A percentile compares a stretch with the other conserved stretches of the same genome.
These are phyloP conservation scores for Boletus rubescentipes DNA, from an alignment of 768 basidiomycete genomes.

Conservation along the genomic window DNA sequence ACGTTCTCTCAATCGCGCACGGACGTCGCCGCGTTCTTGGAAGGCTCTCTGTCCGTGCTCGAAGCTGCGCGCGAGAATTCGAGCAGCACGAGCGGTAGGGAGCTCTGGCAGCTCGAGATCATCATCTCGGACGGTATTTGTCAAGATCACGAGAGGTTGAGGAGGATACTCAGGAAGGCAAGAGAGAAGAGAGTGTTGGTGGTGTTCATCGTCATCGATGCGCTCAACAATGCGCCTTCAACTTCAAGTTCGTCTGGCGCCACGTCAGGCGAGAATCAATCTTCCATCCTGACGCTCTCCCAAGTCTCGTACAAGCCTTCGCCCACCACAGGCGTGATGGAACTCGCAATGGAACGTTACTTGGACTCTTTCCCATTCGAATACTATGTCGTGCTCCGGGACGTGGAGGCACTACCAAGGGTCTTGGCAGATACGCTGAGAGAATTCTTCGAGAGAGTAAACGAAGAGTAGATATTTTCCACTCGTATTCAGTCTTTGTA, in stretches of 20 bases:
- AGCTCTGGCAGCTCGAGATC: constrained; percentile 96
- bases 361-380: constrained; percentile 97
- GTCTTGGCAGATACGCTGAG: constrained; percentile 85
- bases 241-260: constrained; percentile 7
- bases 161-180: constrained; percentile 77
- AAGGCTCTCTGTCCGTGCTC: constrained; percentile 71
- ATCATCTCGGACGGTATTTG: constrained; percentile 99
- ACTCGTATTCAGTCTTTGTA: no score
- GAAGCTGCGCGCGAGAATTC: constrained; percentile 72
- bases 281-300: constrained; percentile 92
- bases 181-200: constrained; percentile 91
- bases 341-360: constrained; percentile 85
- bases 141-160: constrained; percentile 87
- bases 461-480: constrained; percentile 58
- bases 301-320: constrained; percentile 77
- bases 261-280: constrained; percentile 37
- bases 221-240: constrained; percentile 56
- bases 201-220: constrained; percentile 94
- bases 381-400: constrained; percentile 90
- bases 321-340: constrained; percentile 60
- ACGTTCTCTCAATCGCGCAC: constrained; percentile 88
- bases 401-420: constrained; percentile 89
- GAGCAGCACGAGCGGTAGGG: constrained; percentile 60
- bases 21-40: constrained; percentile 79
- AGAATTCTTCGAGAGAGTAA: constrained; percentile 87